Base-by-base conservation (phyloP, 768 basidiomycete genomes). In the Coprinopsis sp. region DNA sequence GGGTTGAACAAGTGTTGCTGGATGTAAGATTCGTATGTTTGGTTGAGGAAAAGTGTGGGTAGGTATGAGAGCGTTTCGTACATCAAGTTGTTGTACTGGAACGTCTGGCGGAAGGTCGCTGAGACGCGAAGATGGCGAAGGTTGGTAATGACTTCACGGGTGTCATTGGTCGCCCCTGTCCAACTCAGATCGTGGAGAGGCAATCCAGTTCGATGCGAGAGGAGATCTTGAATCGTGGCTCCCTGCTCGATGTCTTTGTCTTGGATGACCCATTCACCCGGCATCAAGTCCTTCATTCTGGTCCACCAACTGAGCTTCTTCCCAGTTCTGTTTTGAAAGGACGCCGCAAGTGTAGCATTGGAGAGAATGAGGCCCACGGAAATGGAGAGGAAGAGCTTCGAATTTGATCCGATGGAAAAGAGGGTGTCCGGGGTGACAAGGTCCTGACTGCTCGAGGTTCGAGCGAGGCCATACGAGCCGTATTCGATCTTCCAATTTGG, bases 31-130 rank as follows among this genome's bases (percentile, higher is more conserved):
- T 70, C 69, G 39, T 65, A 73, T 0, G 67, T 56, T 37, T 70
- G 64, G 36, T 71, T 69, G 44, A 72, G 62, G 18, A 74, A 60
- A 1, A 66, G 51, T 12, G 55, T 51, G 0, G 69, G 66, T 7
- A 76, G 66, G 49, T 68, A 63, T 3, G 70, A 71, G 0, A 73
- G 54, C 1, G 67, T 62, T 46, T 67, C 66, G 46, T 68, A 74
- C 71, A 72, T 72, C 44, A 73, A 57, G 49, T 75, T 72, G 56
- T 70, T 73, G 52, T 73, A 75, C 44, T 72, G 71, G 46, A 70
- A 72, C 7, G 66, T 69, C 42, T 70, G 64, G 4, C 73, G 57
- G 43, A 69, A 61, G 24, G 62, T 61, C 2, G 73, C 67, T 14
- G 72, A 72, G 1, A 69, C 67, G 8, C 65, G 60, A 11, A 73